Base-by-base conservation (phyloP, 306 rosid species). In the Cajanus cajan region DNA sequence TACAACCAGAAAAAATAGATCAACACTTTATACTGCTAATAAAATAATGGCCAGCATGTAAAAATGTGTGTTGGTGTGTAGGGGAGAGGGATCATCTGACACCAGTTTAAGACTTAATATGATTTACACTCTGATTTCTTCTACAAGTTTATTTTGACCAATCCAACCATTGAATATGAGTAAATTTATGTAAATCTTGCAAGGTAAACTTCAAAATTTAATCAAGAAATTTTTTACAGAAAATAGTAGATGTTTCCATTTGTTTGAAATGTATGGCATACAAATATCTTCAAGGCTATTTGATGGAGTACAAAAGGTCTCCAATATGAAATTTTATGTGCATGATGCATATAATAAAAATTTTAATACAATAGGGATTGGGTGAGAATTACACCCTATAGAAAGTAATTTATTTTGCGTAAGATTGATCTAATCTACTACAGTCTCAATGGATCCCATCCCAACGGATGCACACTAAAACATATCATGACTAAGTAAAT, bases 1-100 rank as follows among this genome's bases (percentile, higher is more conserved):
- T 95, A 84, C 88, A 89, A 80, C 82, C 74, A 75, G 48, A 57
- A 15, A 31, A 55, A 11, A 25, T 11, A 48, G 37, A 45, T 87
- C 80, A 90, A 83, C 78, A 80, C 61, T 78, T 68, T 68, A 73
- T 57, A 71, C 8, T 71, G 65, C 59, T 50, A 10, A 63, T 28
- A 80, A 78, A 77, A 70, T 28, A n/a, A 16, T 24, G 52, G 45
- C 70, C 51, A 70, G 59, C 48, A 51, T 21, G 73, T 74, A 78
- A 75, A 68, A 52, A 51, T 41, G 43, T 47, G 55, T 36, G 51
- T 43, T 57, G 62, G 13, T 10, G 41, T 52, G 51, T 57, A 31
- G 5, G 25, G 71, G 5, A 55, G 75, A 47, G 66, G 78, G 43
- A 82, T 47, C 68, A 47, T 31, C 47, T 50, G 41, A 59, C 21